Evolutionary conservation across 2,329 filamentous ascomycete genomes (phyloP).

Genomic region (Shiraia sp.): DNA sequence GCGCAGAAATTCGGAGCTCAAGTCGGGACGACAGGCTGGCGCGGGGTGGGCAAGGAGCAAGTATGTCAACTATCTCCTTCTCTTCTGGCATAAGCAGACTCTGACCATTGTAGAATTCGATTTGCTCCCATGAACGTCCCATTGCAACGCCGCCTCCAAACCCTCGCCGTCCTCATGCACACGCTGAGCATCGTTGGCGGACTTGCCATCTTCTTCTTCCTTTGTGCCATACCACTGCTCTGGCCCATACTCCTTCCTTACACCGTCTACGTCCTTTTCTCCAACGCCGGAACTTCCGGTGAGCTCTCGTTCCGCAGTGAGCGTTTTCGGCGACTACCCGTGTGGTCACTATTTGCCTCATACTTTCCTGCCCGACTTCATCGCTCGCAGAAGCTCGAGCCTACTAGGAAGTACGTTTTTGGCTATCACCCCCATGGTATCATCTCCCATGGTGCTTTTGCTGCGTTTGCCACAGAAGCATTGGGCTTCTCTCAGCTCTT

Average conservation of each 20-base stretch:
- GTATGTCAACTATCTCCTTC: conserved; percentile 31
- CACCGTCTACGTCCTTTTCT: conserved; percentile 80
- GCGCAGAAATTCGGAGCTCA: conserved; percentile 48
- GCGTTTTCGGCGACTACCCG: conserved; percentile 69
- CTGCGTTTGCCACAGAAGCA: conserved; percentile 86
- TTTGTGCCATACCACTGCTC: conserved; percentile 85
- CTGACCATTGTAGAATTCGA: conserved; percentile 61
- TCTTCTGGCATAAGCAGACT: neutral
- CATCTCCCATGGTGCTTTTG: conserved; percentile 94
- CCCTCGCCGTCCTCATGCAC: conserved; percentile 54
- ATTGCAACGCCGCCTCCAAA: conserved; percentile 56
- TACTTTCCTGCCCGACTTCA: conserved; percentile 92
- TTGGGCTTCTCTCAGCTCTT: conserved; percentile 86
- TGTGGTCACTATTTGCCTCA: conserved; percentile 88
- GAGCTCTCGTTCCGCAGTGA: conserved; percentile 74
- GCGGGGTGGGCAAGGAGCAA: conserved; percentile 57
- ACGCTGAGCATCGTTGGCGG: conserved; percentile 53
- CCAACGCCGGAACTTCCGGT: conserved; percentile 76
- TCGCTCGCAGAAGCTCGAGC: conserved; percentile 76
- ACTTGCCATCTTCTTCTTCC: conserved; percentile 83
- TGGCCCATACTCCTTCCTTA: conserved; percentile 84
- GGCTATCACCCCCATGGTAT: conserved; percentile 98
- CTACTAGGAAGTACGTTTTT: conserved; percentile 91
- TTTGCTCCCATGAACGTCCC: conserved; percentile 83
- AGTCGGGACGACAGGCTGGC: conserved; percentile 57